These are phyloP conservation scores for Pichia sp. DNA, from an alignment of 1,139 yeast genomes.

Conservation along the genomic window DNA sequence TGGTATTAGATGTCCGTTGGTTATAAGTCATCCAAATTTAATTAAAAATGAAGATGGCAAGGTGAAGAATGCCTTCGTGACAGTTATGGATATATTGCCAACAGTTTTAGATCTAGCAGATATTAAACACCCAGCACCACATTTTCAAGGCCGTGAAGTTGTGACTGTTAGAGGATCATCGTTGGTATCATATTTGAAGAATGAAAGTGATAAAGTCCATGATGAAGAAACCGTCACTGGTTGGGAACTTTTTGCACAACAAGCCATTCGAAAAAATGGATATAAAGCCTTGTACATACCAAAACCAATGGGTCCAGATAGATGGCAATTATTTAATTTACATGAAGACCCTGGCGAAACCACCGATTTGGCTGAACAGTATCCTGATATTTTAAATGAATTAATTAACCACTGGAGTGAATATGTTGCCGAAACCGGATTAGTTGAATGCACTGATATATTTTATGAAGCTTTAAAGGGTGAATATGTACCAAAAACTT, in stretches of 20 bases:
- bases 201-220: conserved; percentile 32
- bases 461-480: conserved; percentile 8
- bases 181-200: conserved; percentile 33
- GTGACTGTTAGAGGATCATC: conserved; percentile 39
- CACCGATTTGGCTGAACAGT: conserved; percentile 33
- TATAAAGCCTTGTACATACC: conserved; percentile 46
- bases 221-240: conserved; percentile 45
- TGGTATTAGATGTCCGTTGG: conserved; percentile 49
- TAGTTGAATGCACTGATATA: conserved; percentile 31
- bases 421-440: conserved; percentile 50
- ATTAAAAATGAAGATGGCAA: conserved; percentile 14
- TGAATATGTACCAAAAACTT: conserved; percentile 7
- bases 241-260: conserved; percentile 53
- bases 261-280: conserved; percentile 46
- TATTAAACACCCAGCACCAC: conserved; percentile 38
- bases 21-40: conserved; percentile 37
- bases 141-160: conserved; percentile 36
- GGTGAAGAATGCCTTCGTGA: conserved; percentile 37
- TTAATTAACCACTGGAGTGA: conserved; percentile 44
- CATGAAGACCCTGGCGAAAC: conserved; percentile 40
- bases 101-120: conserved; percentile 45
- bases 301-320: conserved; percentile 41
- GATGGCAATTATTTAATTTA: conserved; percentile 46
- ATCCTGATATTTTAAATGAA: conserved; percentile 34
- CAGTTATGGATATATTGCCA: conserved; percentile 55